A percentile compares a stretch with the other conserved stretches of the same genome.
These are phyloP conservation scores for Ogataea ramenticola DNA, from an alignment of 805 yeast species.

Conservation along the genomic window DNA sequence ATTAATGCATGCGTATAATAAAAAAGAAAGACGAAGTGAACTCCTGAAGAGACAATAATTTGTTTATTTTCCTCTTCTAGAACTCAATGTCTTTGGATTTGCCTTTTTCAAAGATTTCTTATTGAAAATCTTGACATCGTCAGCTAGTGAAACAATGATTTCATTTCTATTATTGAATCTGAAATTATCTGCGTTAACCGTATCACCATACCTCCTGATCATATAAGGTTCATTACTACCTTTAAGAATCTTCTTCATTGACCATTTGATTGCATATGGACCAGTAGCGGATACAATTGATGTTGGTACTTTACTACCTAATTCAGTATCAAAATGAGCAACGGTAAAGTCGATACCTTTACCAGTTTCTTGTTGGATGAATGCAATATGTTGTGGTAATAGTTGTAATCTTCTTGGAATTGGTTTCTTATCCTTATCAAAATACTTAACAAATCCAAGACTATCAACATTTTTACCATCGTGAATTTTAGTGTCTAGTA, in stretches of 20 bases:
- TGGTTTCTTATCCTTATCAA: constrained; percentile 60
- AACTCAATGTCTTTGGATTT: constrained; percentile 36
- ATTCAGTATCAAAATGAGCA: constrained; percentile 72
- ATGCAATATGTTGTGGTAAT: constrained; percentile 65
- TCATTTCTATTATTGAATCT: constrained; percentile 63
- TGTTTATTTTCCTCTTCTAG: constrained; percentile 13
- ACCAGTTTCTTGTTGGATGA: constrained; percentile 44
- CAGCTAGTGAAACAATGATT: constrained; percentile 65
- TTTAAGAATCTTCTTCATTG: constrained; percentile 48
- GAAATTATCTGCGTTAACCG: constrained; percentile 73
- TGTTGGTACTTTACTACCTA: constrained; percentile 47
- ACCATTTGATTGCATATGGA: constrained; percentile 79
- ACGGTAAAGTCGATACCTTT: constrained; percentile 52
- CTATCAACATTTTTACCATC: constrained; percentile 53
- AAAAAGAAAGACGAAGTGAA: not conserved
- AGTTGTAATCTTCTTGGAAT: constrained; percentile 61
- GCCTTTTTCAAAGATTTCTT: constrained; percentile 55
- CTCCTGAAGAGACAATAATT: constrained; percentile 19
- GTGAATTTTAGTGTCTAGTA: constrained; percentile 60
- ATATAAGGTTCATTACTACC: constrained; percentile 50
- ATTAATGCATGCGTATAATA: no score
- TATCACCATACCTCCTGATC: constrained; percentile 53
- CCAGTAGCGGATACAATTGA: constrained; percentile 74
- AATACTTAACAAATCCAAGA: constrained; percentile 58
- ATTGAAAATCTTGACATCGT: constrained; percentile 69